These are phyloP conservation scores for Ramalina peruviana DNA, from an alignment of 495 filamentous ascomycete genomes.

Conservation along the genomic window DNA sequence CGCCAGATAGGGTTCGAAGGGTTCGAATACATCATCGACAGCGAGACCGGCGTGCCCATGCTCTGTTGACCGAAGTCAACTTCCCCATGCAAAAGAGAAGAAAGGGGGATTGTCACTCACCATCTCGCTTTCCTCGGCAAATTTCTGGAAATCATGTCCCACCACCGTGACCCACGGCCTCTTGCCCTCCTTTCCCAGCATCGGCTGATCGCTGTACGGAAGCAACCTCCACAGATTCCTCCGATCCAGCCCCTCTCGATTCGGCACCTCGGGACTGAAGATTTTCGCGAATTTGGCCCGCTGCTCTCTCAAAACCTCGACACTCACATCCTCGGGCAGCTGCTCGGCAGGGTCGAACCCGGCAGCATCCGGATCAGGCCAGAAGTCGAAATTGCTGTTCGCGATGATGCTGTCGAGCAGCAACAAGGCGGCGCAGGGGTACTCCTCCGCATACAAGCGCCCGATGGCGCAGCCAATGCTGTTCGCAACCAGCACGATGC, in stretches of 20 bases:
- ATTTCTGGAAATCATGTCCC: conserved; percentile 45
- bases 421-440: conserved; percentile 35
- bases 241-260: conserved; percentile 41
- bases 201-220: conserved; percentile 34
- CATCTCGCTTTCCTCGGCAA: conserved; percentile 35
- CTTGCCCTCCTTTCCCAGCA: conserved; percentile 25
- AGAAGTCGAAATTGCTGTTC: conserved; percentile 44
- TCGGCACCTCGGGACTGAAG: conserved; percentile 42
- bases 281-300: conserved; percentile 24
- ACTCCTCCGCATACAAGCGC: conserved; percentile 37
- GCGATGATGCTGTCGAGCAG: conserved; percentile 51
- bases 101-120: conserved; percentile 12
- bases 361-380: conserved; percentile 42
- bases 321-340: conserved; percentile 30
- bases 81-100: conserved; percentile 3
- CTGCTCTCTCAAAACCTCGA: conserved; percentile 31
- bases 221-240: conserved; percentile 34
- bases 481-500: conserved; percentile 39
- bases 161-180: conserved; percentile 39
- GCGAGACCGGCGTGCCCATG: conserved; percentile 25
- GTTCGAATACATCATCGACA: conserved; percentile 39
- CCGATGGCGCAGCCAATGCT: conserved; percentile 47
- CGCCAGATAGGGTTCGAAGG: conserved; percentile 43
- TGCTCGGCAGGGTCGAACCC: conserved; percentile 26
- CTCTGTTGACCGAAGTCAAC: conserved; percentile 1